Evolutionary conservation across 768 basidiomycete species (phyloP), one percentile per base, ranked within the genome.

Genomic region (Leccinum subgranulosum): DNA sequence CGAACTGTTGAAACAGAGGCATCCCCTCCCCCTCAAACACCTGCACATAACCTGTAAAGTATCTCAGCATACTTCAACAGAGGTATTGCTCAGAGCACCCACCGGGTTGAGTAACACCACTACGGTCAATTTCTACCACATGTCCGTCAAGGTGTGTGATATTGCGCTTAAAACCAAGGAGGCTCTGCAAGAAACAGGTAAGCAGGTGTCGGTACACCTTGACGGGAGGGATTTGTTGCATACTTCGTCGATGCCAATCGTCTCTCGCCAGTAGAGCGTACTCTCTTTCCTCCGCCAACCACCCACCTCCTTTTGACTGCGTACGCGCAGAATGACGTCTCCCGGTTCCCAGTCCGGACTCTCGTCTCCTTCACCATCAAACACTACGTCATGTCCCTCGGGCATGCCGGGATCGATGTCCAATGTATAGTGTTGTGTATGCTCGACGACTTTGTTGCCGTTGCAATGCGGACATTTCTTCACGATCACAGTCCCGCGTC

Each of bases 311-410:
- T 86, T 85, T 73, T 81, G 81, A 66, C 88, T 94, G 62, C 88
- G 78, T 15, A 98, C 86, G 51, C 94, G 79, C 49, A 98, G 78
- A 36, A 98, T 79, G 50, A 99, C 84, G 74, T 99, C 95, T 8
- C 97, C 97, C 6, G 97, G 78, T 66, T 96, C 94, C 90, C 90
- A 97, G 64, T 98, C 97, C 3, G 93, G 92, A 55, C 80, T 90
- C 75, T 99, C 95, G 69, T 98, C 97, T 47, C 91, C 90, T 70
- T 98, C 95, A n/a, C 93, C 94, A 64, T 97, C 92, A 58, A 94
- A 98, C 1, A 95, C 81, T 36, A 95, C 83, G 71, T 99, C 92
- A 66, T 91, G 87, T 1, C 91, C 94, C 67, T 99, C 97, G 0
- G 95, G 92, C 77, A 92, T 90, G 17, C 97, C 97, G 5, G 85